These are phyloP conservation scores for Xylariales sp. DNA, from an alignment of 2,329 filamentous ascomycete genomes.

Conservation along the genomic window DNA sequence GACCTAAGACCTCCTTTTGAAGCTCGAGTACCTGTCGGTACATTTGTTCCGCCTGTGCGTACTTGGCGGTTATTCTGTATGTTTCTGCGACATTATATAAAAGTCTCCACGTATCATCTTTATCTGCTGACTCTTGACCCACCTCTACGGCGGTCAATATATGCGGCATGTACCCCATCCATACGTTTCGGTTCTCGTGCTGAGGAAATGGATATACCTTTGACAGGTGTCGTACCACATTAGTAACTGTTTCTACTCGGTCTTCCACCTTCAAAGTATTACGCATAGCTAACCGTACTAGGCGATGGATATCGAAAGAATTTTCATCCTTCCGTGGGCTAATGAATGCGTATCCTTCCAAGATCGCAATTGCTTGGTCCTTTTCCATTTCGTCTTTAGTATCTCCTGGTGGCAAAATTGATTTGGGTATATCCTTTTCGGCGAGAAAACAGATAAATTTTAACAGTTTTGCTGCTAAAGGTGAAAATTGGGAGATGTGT, in stretches of 20 bases:
- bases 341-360: constrained; percentile 18
- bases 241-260: too few species aligned
- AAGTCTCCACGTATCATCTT: not conserved
- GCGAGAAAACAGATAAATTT: constrained; percentile 14
- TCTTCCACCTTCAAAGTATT: constrained; percentile 19
- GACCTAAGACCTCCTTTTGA: not conserved
- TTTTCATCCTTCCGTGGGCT: constrained; percentile 9
- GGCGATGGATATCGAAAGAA: constrained; percentile 23
- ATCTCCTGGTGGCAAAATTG: not conserved
- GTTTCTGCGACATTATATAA: not conserved
- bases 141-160: not conserved
- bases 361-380: not conserved
- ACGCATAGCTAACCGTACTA: constrained; percentile 23
- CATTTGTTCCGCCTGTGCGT: not conserved
- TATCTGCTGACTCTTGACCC: not conserved
- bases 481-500: constrained; percentile 17
- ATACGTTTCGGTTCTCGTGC: constrained; percentile 1
- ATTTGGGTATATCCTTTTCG: not conserved
- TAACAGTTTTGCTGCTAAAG: constrained; percentile 21
- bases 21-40: not conserved
- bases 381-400: not conserved
- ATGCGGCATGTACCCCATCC: not conserved
- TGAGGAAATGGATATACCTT: not conserved
- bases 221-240: not conserved
- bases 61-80: not conserved